Evolutionary conservation across 495 filamentous ascomycete genomes (phyloP).

Genomic region (Talaromyces thailandensis): DNA sequence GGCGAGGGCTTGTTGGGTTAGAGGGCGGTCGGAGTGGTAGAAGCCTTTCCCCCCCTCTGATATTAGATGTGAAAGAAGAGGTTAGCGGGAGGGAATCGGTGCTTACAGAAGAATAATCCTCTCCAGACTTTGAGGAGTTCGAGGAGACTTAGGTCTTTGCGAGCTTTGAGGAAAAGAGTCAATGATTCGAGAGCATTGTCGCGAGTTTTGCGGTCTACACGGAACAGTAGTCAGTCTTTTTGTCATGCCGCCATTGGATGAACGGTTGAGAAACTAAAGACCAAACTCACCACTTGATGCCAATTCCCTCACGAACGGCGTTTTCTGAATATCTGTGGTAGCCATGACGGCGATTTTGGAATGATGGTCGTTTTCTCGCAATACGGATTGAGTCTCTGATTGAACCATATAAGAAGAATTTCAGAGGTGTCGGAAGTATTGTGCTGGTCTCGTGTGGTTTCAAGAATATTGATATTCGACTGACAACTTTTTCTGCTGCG

Average conservation of each 20-base stretch:
- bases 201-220: slow-evolving; percentile 67
- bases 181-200: slow-evolving; percentile 74
- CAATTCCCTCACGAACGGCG: slow-evolving; percentile 66
- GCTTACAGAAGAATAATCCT: slow-evolving; percentile 83
- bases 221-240: background rate
- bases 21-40: slow-evolving; percentile 87
- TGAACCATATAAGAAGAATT: background rate
- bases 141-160: slow-evolving; percentile 55
- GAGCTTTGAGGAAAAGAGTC: slow-evolving; percentile 63
- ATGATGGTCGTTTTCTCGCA: background rate
- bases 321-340: slow-evolving; percentile 40
- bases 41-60: slow-evolving; percentile 40
- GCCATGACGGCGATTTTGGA: background rate
- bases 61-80: background rate
- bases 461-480: background rate
- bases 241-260: background rate
- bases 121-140: slow-evolving; percentile 94
- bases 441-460: background rate
- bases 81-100: background rate
- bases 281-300: slow-evolving; percentile 59
- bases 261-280: background rate
- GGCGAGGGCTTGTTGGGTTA: slow-evolving; percentile 78
- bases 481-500: slow-evolving; percentile 16
- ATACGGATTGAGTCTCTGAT: background rate
- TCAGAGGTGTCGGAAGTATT: background rate